Conservation (phyloP, 176 grass and related monocot genomes). For the Cenchrus fungigraminus region DNA sequence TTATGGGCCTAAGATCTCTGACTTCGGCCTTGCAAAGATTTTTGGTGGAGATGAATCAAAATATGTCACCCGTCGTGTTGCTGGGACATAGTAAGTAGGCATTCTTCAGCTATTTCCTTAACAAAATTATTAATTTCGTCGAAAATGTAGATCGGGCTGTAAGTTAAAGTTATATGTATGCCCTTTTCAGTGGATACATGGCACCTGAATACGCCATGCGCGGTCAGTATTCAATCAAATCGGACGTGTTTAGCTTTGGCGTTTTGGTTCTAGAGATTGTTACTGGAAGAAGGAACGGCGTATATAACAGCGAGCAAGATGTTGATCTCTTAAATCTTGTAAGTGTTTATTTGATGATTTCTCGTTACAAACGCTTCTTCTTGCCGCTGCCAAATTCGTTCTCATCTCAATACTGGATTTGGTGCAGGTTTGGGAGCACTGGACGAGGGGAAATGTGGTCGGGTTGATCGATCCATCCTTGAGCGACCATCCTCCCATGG, state of each 20-base stretch:
- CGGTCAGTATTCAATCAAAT: constrained; percentile 64
- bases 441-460: constrained; percentile 46
- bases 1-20: constrained; percentile 66
- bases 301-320: constrained; percentile 16
- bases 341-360: constrained; percentile 2
- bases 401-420: background rate
- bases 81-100: constrained; percentile 71
- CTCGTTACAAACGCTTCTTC: background rate
- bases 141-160: background rate
- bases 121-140: background rate
- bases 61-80: constrained; percentile 51
- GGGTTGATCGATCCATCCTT: constrained; percentile 47
- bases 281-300: constrained; percentile 55
- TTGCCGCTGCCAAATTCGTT: background rate
- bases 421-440: constrained; percentile 58
- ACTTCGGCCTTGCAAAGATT: constrained; percentile 64
- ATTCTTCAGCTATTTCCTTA: background rate
- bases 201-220: constrained; percentile 51
- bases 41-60: constrained; percentile 50
- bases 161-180: background rate
- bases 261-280: constrained; percentile 69
- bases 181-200: constrained; percentile 46
- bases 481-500: constrained; percentile 28
- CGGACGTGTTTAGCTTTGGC: constrained; percentile 67
- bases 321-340: constrained; percentile 53